Evolutionary conservation across 768 basidiomycete species (phyloP).

Genomic region (Aureoboletus auriporus): DNA sequence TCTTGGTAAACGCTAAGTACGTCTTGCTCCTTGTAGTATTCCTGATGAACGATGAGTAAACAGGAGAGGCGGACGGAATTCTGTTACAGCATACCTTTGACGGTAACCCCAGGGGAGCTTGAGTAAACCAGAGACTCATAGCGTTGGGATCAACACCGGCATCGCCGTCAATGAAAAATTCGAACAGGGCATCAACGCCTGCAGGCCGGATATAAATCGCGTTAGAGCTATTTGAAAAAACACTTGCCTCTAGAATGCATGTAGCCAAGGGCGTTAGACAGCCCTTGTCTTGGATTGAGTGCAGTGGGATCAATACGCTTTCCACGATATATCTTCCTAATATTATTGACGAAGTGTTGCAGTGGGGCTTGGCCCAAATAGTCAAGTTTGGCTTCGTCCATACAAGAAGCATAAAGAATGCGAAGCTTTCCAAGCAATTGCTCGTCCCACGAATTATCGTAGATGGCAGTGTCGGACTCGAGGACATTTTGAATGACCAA

Average conservation of each 20-base stretch:
- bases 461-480: slow-evolving; percentile 39
- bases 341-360: slow-evolving; percentile 55
- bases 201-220: slow-evolving; percentile 1
- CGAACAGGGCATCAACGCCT: slow-evolving; percentile 78
- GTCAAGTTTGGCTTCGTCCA: slow-evolving; percentile 75
- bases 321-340: slow-evolving; percentile 58
- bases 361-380: slow-evolving; percentile 70
- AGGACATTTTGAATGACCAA: slow-evolving; percentile 73
- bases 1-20: slow-evolving; percentile 66
- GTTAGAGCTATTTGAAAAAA: not conserved
- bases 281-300: slow-evolving; percentile 42
- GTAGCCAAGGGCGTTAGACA: slow-evolving; percentile 82
- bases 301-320: slow-evolving; percentile 39
- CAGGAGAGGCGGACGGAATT: not conserved
- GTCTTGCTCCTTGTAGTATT: slow-evolving; percentile 81
- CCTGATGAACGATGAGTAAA: slow-evolving; percentile 38
- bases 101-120: slow-evolving; percentile 77
- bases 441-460: slow-evolving; percentile 45
- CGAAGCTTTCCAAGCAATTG: slow-evolving; percentile 62
- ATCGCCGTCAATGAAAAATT: slow-evolving; percentile 87
- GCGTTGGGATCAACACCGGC: slow-evolving; percentile 79
- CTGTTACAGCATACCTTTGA: slow-evolving; percentile 56
- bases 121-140: slow-evolving; percentile 84
- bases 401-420: slow-evolving; percentile 75
- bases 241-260: slow-evolving; percentile 78